A percentile compares a stretch with the other conserved stretches of the same genome.
Evolutionary conservation across 192 early-diverging fungal species (phyloP).

Genomic region (Backusella tuberculispora): DNA sequence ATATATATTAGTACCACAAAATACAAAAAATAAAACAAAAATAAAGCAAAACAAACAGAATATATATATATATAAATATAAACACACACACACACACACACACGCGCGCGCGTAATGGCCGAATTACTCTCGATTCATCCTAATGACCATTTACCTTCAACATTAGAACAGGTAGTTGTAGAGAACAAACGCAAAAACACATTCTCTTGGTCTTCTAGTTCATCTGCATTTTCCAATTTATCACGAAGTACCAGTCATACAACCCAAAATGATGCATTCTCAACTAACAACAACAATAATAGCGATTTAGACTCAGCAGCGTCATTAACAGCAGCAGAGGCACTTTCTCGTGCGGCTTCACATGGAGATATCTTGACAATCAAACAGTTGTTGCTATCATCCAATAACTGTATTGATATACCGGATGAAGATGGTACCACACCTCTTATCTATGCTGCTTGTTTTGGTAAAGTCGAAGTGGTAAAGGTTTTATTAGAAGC

Average conservation of each 20-base stretch:
- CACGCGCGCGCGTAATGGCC: neutral
- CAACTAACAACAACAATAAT: neutral
- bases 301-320: conserved; percentile 5
- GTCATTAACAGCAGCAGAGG: neutral
- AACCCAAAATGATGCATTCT: neutral
- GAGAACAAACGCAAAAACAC: conserved; percentile 21
- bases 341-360: conserved; percentile 65
- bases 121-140: conserved; percentile 3
- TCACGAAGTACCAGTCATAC: neutral
- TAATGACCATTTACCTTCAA: conserved; percentile 8
- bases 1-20: neutral
- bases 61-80: no score
- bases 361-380: conserved; percentile 75
- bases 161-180: neutral
- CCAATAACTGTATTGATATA: conserved; percentile 74
- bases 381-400: conserved; percentile 54
- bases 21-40: neutral
- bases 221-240: conserved; percentile 20
- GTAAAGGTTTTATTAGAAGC: conserved; percentile 68
- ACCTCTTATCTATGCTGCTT: conserved; percentile 85
- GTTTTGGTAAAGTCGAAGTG: conserved; percentile 82
- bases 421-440: conserved; percentile 82
- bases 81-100: no score
- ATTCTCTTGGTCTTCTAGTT: conserved; percentile 15
- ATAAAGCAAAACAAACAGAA: neutral